Percentiles rank a stretch among this genome's conserved stretches.
phyloP scores from a whole-genome alignment of 805 yeast species.

The Candida parachauliodes region DNA sequence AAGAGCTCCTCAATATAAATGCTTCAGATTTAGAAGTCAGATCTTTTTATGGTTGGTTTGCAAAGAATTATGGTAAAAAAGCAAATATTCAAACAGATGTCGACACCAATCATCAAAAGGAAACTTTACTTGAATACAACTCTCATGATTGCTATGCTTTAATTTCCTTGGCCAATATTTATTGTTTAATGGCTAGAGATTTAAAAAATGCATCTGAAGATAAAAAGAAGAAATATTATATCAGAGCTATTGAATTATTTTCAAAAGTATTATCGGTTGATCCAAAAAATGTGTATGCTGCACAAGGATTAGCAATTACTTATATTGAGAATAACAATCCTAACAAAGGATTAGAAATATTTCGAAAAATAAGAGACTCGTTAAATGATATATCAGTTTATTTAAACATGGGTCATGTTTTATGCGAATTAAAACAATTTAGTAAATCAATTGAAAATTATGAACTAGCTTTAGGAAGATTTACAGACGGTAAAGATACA shows the following conservation, averaged over 20 bases:
- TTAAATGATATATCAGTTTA: conserved; percentile 79
- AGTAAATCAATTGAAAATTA: conserved; percentile 86
- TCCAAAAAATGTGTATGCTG: conserved; percentile 86
- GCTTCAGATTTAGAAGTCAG: conserved; percentile 75
- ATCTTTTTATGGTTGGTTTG: conserved; percentile 89
- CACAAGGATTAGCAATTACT: conserved; percentile 93
- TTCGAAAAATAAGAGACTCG: conserved; percentile 87
- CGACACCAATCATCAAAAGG: conserved; percentile 79
- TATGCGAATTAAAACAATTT: conserved; percentile 76
- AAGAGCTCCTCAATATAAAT: conserved; percentile 48
- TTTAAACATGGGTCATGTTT: conserved; percentile 84
- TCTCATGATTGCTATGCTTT: conserved; percentile 89
- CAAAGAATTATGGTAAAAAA: conserved; percentile 56
- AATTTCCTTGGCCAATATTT: conserved; percentile 85
- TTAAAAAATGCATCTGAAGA: conserved; percentile 42
- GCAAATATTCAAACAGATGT: conserved; percentile 46
- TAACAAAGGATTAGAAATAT: conserved; percentile 76
- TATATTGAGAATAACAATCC: conserved; percentile 80
- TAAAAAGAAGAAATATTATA: conserved; percentile 69
- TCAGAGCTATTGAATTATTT: conserved; percentile 88
- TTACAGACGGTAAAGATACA: conserved; percentile 59
- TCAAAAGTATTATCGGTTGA: conserved; percentile 85
- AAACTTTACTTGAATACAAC: conserved; percentile 75
- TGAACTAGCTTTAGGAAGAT: conserved; percentile 71
- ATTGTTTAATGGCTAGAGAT: conserved; percentile 79